Percentiles rank a stretch among this genome's conserved stretches.
These are phyloP conservation scores for Penicillium arizonense DNA, from an alignment of 495 filamentous ascomycete genomes.

Conservation along the genomic window DNA sequence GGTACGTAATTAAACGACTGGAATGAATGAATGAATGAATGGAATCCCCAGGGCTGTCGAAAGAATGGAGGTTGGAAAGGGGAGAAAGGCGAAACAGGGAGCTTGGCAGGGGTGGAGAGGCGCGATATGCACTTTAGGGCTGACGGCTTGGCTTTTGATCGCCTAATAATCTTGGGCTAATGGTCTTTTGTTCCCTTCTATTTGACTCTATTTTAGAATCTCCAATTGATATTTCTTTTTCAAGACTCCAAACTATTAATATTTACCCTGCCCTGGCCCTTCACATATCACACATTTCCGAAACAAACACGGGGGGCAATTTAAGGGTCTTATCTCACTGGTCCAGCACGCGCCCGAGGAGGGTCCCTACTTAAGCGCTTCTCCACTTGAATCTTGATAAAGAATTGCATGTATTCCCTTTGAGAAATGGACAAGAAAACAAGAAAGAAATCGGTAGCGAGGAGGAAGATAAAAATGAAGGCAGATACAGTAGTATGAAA, in stretches of 20 bases:
- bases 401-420: no score
- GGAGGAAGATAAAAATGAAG: no score
- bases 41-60: neutral
- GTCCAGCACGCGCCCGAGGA: constrained; percentile 2
- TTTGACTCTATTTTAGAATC: neutral
- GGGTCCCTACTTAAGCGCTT: constrained; percentile 2
- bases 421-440: no score
- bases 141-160: constrained; percentile 3
- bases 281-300: neutral
- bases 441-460: no score
- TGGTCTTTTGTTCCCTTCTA: neutral
- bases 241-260: no score
- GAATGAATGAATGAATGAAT: constrained; percentile 15
- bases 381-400: no score
- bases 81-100: constrained; percentile 11
- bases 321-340: neutral
- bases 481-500: no score
- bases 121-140: constrained; percentile 10
- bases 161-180: no score
- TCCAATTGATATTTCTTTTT: no score
- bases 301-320: neutral
- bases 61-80: neutral
- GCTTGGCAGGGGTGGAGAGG: constrained; percentile 2
- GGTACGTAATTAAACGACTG: constrained; percentile 5
- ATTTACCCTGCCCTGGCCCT: no score